A percentile compares a stretch with the other conserved stretches of the same genome.
Evolutionary conservation across 2,329 filamentous ascomycete species (phyloP).

Genomic region (Hirsutella rhossiliensis): DNA sequence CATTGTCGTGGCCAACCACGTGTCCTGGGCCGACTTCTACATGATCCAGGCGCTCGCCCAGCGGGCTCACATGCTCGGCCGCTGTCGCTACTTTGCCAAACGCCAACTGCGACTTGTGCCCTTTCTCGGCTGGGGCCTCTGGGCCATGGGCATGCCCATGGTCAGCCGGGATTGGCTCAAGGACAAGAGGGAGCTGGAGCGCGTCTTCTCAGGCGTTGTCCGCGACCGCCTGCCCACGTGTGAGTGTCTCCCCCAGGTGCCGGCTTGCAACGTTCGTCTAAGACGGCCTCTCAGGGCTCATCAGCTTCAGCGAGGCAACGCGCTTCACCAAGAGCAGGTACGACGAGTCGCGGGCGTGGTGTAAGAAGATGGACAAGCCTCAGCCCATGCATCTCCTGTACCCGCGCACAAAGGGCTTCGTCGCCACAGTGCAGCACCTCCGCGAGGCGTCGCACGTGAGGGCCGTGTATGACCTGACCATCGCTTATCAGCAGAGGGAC

Average conservation of each 20-base stretch:
- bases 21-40: conserved; percentile 52
- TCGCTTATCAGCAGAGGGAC: conserved; percentile 35
- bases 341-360: conserved; percentile 37
- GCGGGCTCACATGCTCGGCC: conserved; percentile 43
- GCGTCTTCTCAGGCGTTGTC: conserved; percentile 43
- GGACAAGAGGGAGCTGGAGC: conserved; percentile 42
- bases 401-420: conserved; percentile 48
- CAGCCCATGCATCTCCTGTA: conserved; percentile 47
- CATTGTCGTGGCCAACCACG: conserved; percentile 48
- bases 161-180: conserved; percentile 47
- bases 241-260: conserved; percentile 20
- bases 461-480: conserved; percentile 43
- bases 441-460: conserved; percentile 36
- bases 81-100: conserved; percentile 52
- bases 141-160: conserved; percentile 54
- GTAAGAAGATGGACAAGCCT: conserved; percentile 33
- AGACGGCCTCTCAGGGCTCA: conserved; percentile 35
- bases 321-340: conserved; percentile 44
- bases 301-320: conserved; percentile 53
- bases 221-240: conserved; percentile 42
- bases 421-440: conserved; percentile 45
- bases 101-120: conserved; percentile 45
- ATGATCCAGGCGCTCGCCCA: conserved; percentile 47
- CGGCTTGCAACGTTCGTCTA: not conserved
- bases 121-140: conserved; percentile 51